Percentiles rank a stretch among this genome's conserved stretches.
These are phyloP conservation scores for Sugiyamaella pinicola DNA, from an alignment of 1,139 yeast genomes.

Conservation along the genomic window DNA sequence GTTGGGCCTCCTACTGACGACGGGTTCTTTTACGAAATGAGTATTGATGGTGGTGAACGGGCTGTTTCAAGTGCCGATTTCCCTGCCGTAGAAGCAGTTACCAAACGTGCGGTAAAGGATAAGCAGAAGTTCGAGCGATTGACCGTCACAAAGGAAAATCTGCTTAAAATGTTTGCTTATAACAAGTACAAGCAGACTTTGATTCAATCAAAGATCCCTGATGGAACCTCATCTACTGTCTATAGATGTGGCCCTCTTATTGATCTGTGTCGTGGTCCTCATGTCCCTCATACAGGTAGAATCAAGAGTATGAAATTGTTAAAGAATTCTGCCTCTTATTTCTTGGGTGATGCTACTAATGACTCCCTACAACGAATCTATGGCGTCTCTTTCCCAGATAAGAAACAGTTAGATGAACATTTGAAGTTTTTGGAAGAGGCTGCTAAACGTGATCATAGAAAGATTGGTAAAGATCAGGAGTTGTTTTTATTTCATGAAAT, in stretches of 20 bases:
- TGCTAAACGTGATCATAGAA: conserved; percentile 95
- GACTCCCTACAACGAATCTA: conserved; percentile 97
- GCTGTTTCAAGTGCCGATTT: conserved; percentile 84
- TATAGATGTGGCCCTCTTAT: conserved; percentile 98
- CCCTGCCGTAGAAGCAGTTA: conserved; percentile 79
- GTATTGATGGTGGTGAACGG: conserved; percentile 75
- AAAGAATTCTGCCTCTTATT: conserved; percentile 95
- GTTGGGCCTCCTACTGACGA: conserved; percentile 98
- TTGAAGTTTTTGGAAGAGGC: conserved; percentile 96
- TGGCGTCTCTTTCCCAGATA: conserved; percentile 99
- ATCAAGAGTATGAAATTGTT: conserved; percentile 92
- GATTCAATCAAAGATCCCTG: conserved; percentile 87
- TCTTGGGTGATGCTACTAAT: conserved; percentile 88
- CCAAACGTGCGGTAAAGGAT: conserved; percentile 90
- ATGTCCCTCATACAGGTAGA: conserved; percentile 95
- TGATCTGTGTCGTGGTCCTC: conserved; percentile 98
- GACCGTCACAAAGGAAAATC: conserved; percentile 86
- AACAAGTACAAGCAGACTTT: conserved; percentile 93
- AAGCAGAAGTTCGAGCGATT: conserved; percentile 95
- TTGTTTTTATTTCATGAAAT: conserved; percentile 91
- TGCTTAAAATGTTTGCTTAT: conserved; percentile 90
- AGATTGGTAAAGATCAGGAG: conserved; percentile 95
- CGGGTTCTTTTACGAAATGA: conserved; percentile 97
- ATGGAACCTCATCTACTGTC: conserved; percentile 93
- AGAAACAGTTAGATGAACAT: conserved; percentile 94